A percentile compares a stretch with the other conserved stretches of the same genome.
Conservation (phyloP, 768 basidiomycete genomes). For the Inosperma sp. region DNA sequence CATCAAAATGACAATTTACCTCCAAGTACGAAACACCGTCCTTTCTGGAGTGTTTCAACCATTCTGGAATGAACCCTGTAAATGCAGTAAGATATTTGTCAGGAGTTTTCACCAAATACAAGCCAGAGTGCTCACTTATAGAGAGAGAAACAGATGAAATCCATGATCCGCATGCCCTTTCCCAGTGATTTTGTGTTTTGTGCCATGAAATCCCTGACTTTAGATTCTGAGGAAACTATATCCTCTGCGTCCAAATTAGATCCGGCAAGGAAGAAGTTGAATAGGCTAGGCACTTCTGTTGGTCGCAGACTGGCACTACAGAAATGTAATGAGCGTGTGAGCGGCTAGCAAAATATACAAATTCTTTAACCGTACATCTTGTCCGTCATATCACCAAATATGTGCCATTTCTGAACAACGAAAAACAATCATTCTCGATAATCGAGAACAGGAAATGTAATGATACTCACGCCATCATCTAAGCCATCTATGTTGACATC, state of each 20-base stretch:
- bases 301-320: conserved; percentile 14
- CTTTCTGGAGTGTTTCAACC: conserved; percentile 1
- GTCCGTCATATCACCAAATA: conserved; percentile 37
- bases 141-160: conserved; percentile 25
- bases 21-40: conserved; percentile 1
- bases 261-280: conserved; percentile 16
- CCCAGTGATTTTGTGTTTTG: conserved; percentile 21
- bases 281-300: conserved; percentile 13
- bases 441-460: neutral
- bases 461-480: conserved; percentile 31
- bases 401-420: conserved; percentile 35
- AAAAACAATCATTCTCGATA: neutral
- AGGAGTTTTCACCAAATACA: neutral
- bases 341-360: neutral
- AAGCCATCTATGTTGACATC: conserved; percentile 40
- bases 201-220: conserved; percentile 18
- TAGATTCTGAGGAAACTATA: conserved; percentile 8
- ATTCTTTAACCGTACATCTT: conserved; percentile 24
- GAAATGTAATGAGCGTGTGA: neutral
- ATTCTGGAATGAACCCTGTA: conserved; percentile 2
- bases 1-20: neutral
- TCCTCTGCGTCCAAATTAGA: conserved; percentile 4
- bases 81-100: neutral
- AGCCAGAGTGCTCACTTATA: conserved; percentile 21
- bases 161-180: conserved; percentile 23